A percentile compares a stretch with the other conserved stretches of the same genome.
phyloP scores from a whole-genome alignment of 768 basidiomycete species.

The Tricholoma hemisulphureum region DNA sequence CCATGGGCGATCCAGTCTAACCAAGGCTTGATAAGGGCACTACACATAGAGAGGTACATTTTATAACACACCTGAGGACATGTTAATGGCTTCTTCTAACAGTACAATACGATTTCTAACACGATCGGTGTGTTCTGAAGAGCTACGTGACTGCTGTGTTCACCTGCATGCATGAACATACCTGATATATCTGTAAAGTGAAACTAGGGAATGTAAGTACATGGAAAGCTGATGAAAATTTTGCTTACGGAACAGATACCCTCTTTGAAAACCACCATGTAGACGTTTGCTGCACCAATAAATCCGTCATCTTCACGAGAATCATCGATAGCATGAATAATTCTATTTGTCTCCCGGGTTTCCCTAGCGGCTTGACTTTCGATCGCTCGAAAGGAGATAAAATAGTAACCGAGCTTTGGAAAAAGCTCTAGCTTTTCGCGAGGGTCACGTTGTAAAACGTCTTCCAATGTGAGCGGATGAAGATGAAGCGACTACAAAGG shows the following conservation, averaged over 20 bases:
- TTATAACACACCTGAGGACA: constrained; percentile 65
- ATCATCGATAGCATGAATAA: constrained; percentile 17
- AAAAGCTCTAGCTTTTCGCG: constrained; percentile 91
- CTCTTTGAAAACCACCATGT: constrained; percentile 84
- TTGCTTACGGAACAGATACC: constrained; percentile 73
- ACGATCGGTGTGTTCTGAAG: constrained; percentile 69
- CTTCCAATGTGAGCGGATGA: constrained; percentile 91
- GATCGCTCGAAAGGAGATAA: constrained; percentile 82
- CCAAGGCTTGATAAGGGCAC: not conserved
- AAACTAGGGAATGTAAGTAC: constrained; percentile 51
- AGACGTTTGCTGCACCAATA: constrained; percentile 80
- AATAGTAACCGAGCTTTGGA: constrained; percentile 86
- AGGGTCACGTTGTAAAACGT: constrained; percentile 88
- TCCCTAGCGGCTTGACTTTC: constrained; percentile 53
- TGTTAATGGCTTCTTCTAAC: constrained; percentile 58
- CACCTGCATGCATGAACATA: constrained; percentile 18
- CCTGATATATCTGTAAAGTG: constrained; percentile 85
- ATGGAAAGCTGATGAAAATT: not conserved
- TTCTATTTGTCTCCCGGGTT: constrained; percentile 29
- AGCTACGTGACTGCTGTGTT: not conserved
- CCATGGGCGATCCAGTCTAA: constrained; percentile 94
- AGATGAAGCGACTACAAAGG: constrained; percentile 68
- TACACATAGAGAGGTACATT: not conserved
- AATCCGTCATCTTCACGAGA: constrained; percentile 37
- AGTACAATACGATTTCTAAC: constrained; percentile 70